Evolutionary conservation across 768 basidiomycete genomes (phyloP).

Genomic region (Leccinum olivaceopallidum): DNA sequence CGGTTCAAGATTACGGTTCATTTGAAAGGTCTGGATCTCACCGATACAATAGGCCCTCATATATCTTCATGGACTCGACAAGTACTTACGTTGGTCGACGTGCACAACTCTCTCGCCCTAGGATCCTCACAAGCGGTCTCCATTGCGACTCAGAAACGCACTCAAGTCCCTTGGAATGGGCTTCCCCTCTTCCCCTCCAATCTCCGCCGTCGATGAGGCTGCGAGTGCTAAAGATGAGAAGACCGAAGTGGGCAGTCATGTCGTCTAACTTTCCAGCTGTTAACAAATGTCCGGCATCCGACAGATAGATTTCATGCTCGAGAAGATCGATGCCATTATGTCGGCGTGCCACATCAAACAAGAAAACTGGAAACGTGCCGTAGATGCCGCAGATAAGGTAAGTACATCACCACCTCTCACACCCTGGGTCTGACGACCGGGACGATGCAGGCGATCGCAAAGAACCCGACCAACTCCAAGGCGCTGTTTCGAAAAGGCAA

Average conservation of each 20-base stretch:
- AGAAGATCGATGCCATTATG: conserved; percentile 86
- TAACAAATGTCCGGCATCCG: neutral
- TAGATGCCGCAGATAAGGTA: conserved; percentile 83
- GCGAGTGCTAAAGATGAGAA: conserved; percentile 47
- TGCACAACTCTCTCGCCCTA: neutral
- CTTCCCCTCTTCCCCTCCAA: neutral
- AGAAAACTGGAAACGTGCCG: conserved; percentile 74
- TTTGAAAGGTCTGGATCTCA: conserved; percentile 5
- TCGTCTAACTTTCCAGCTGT: neutral
- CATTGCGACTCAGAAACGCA: conserved; percentile 45
- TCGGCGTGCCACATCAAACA: conserved; percentile 81
- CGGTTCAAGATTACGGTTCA: neutral
- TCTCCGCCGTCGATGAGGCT: conserved; percentile 30
- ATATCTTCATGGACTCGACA: conserved; percentile 76
- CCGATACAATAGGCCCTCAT: conserved; percentile 55
- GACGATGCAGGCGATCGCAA: conserved; percentile 59
- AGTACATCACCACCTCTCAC: neutral
- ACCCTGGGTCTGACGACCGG: neutral
- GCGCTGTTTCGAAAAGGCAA: conserved; percentile 82
- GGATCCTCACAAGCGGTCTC: conserved; percentile 4
- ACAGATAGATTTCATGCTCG: conserved; percentile 72
- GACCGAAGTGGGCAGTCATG: conserved; percentile 54
- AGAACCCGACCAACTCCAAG: conserved; percentile 76
- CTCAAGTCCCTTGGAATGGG: conserved; percentile 51
- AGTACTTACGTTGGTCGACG: conserved; percentile 53